phyloP scores from a whole-genome alignment of 2,329 filamentous ascomycete genomes.

The Colletotrichum caudatum region DNA sequence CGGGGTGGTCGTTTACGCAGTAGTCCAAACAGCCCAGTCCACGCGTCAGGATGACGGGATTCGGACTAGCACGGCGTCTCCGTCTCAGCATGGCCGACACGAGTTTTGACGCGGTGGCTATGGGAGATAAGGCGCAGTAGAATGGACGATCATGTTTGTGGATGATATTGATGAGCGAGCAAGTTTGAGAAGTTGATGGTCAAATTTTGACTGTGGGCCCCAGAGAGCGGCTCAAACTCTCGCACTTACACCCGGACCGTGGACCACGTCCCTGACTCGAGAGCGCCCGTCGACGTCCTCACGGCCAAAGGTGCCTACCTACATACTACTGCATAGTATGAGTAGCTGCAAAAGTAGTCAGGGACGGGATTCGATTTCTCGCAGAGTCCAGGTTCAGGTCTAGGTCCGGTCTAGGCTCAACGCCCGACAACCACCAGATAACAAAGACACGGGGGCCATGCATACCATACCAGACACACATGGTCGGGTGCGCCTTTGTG shows the following conservation, averaged over 20 bases:
- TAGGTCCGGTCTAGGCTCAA: not conserved
- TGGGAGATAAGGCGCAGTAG: constrained; percentile 1
- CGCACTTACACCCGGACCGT: constrained; percentile 27
- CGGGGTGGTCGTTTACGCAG: constrained; percentile 13
- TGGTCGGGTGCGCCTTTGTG: not conserved
- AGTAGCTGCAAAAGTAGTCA: not conserved
- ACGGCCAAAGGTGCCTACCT: constrained; percentile 3
- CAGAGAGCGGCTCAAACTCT: constrained; percentile 34
- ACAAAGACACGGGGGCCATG: constrained; percentile 14
- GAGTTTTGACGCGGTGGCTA: not conserved
- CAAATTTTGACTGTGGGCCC: constrained; percentile 13
- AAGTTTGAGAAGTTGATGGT: not conserved
- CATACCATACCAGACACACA: constrained; percentile 10
- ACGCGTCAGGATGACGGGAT: constrained; percentile 33
- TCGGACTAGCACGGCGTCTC: constrained; percentile 24
- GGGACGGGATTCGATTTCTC: constrained; percentile 9
- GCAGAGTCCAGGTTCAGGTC: not conserved
- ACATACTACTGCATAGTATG: not conserved
- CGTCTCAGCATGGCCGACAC: constrained; percentile 16
- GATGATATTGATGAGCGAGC: not conserved
- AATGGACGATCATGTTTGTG: not conserved
- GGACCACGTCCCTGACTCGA: constrained; percentile 35
- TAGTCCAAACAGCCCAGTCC: constrained; percentile 21
- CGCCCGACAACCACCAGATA: constrained; percentile 1
- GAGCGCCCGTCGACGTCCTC: constrained; percentile 31